Percentiles rank a stretch among this genome's conserved stretches.
phyloP scores from a whole-genome alignment of 2,329 filamentous ascomycete species.

The Plenodomus biglobosus region DNA sequence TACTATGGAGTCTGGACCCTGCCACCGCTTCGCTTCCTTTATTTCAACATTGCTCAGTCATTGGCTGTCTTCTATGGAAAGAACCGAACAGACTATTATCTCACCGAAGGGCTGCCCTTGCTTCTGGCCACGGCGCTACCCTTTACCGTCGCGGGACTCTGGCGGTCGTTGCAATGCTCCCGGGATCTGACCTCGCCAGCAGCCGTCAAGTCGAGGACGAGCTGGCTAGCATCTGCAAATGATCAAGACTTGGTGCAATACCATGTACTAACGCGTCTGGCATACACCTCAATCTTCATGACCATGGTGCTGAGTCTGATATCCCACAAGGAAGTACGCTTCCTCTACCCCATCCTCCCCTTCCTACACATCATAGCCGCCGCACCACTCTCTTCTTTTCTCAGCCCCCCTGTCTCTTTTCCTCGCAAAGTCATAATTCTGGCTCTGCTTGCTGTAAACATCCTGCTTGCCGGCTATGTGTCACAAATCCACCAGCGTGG shows the following conservation, averaged over 20 bases:
- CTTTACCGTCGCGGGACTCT: slow-evolving; percentile 69
- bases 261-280: slow-evolving; percentile 30
- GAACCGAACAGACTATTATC: slow-evolving; percentile 91
- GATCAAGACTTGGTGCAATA: slow-evolving; percentile 8
- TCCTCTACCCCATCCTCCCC: slow-evolving; percentile 90
- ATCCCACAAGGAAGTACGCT: slow-evolving; percentile 95
- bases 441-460: slow-evolving; percentile 63
- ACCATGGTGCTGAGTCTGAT: slow-evolving; percentile 73
- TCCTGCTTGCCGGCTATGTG: slow-evolving; percentile 71
- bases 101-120: slow-evolving; percentile 85
- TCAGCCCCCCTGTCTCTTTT: slow-evolving; percentile 45
- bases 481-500: slow-evolving; percentile 76
- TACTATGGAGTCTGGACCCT: slow-evolving; percentile 89
- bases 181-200: slow-evolving; percentile 21
- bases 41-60: slow-evolving; percentile 87
- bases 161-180: slow-evolving; percentile 40
- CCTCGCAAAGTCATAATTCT: slow-evolving; percentile 56
- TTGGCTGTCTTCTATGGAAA: slow-evolving; percentile 90
- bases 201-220: not conserved
- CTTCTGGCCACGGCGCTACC: slow-evolving; percentile 82
- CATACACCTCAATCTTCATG: slow-evolving; percentile 55
- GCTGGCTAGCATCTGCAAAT: not conserved
- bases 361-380: slow-evolving; percentile 81
- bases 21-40: slow-evolving; percentile 80
- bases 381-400: slow-evolving; percentile 65